Base-by-base conservation (phyloP, 208 protist species). In the Crithidia expoeki region DNA sequence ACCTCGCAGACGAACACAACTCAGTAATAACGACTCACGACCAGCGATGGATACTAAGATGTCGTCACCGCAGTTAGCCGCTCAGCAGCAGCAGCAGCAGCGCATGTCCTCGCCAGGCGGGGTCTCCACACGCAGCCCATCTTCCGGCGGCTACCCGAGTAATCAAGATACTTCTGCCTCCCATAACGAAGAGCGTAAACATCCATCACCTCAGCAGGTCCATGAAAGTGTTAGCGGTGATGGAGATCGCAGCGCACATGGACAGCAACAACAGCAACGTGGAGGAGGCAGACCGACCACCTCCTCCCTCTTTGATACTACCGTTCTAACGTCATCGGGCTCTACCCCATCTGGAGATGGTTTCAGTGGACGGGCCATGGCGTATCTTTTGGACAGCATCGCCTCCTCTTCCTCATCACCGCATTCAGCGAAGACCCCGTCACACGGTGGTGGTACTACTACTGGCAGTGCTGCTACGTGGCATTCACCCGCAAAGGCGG, bases 371-470 rank as follows among this genome's bases (percentile, higher is more conserved):
- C 27, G 50, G 6, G 57, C 64, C 21, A 77, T 77, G 72, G 65
- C 72, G 57, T 50, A 77, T 23, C 38, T 77, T 19, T 44, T 77
- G 5, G 72, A 77, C 57, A 77, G 72, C 32, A 64, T 77, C 10
- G 57, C 72, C 19, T 71, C 63, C 23, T 56, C 56, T 27, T 46
- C 56, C 23, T 52, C 64, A 6, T 70, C 72, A 1, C 52, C 55
- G 14, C 51, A 61, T 4, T 52, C 62, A 23, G 51, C 63, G 36
- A 46, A 49, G 28, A 76, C 72, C 4, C 72, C 72, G 14, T 58
- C 72, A 11, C 63, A 32, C 23, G 50, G 34, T 1, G 55, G 21
- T 16, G 47, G 21, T 28, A 23, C 47, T 23, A 23, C 47, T 28
- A 23, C 47, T 52, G 47, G 10, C 2, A 16, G 21, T 23, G 56